phyloP scores from a whole-genome alignment of 345 rosid genomes.

The Moringa oleifera region DNA sequence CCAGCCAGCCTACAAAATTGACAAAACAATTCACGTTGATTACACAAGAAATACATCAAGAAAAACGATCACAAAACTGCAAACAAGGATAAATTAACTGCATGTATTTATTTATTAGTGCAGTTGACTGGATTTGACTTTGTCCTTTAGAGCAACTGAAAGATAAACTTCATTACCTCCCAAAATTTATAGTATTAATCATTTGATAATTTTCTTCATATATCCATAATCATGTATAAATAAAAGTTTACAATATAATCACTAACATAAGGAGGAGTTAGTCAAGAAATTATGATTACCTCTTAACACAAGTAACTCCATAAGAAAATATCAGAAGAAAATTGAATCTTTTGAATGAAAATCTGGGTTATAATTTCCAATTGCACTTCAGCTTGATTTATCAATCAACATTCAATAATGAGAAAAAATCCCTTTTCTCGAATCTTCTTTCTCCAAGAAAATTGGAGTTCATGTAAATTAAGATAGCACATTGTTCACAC shows the following conservation, averaged over 20 bases:
- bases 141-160: not conserved
- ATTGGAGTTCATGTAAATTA: no score
- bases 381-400: no score
- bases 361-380: not conserved
- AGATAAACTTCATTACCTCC: not conserved
- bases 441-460: no score
- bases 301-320: not conserved
- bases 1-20: constrained; percentile 75
- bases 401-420: no score
- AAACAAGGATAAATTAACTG: no score
- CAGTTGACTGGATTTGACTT: no score
- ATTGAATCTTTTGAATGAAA: no score
- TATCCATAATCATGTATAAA: not conserved
- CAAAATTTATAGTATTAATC: no score
- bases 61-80: not conserved
- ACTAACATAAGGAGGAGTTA: not conserved
- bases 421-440: no score
- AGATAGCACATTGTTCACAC: not conserved
- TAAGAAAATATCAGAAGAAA: not conserved
- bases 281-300: not conserved
- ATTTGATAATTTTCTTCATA: not conserved
- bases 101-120: not conserved
- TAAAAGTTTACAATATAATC: not conserved
- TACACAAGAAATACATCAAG: not conserved
- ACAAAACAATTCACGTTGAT: not conserved